Base-by-base conservation (phyloP, 371 early-diverging fungal genomes). In the Rhizopus delemar region DNA sequence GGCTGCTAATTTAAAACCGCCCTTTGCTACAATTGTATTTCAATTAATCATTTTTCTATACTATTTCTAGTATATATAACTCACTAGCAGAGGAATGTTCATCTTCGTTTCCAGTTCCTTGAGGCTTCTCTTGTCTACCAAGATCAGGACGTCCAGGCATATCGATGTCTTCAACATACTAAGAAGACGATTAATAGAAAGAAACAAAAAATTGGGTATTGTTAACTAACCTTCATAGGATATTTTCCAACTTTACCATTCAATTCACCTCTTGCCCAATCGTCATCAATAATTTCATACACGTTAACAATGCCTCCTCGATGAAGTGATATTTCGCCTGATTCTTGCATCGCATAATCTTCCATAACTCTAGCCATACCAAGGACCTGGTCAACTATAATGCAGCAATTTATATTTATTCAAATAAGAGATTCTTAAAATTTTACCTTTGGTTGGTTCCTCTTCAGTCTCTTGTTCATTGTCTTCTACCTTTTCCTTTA, bases 201-300 rank as follows among this genome's bases (percentile, higher is more conserved):
- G 39, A 39, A 12, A 7, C 12, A 39, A 9, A 9, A 9, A 39
- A 39, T 9, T 1, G 39, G 39, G 12, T 39, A 12, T 12, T 39
- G 5, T 51, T 36, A 3, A 58, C 50, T 57, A 78, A 86, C 81
- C 73, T 85, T 81, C 36, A 79, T 80, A 15, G 91, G 92, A 68
- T 90, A 87, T 41, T 75, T 71, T 41, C 92, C 92, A 13, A 78
- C 65, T 49, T 78, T 81, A 46, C 90, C 90, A 64, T 89, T 84
- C 56, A 84, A 62, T 63, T 84, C 87, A 49, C 91, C 92, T 53
- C 79, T 71, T 69, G 81, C 79, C 87, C 90, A 91, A 43, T 86
- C 88, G 49, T 83, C 81, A 48, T 86, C 84, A 43, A 74, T 70
- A 50, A 82, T 74, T 63, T 86, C 85, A 45, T 85, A 69, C 7